A percentile compares a stretch with the other conserved stretches of the same genome.
These are phyloP conservation scores for Wickerhamiella nectarea DNA, from an alignment of 805 yeast species.

Conservation along the genomic window DNA sequence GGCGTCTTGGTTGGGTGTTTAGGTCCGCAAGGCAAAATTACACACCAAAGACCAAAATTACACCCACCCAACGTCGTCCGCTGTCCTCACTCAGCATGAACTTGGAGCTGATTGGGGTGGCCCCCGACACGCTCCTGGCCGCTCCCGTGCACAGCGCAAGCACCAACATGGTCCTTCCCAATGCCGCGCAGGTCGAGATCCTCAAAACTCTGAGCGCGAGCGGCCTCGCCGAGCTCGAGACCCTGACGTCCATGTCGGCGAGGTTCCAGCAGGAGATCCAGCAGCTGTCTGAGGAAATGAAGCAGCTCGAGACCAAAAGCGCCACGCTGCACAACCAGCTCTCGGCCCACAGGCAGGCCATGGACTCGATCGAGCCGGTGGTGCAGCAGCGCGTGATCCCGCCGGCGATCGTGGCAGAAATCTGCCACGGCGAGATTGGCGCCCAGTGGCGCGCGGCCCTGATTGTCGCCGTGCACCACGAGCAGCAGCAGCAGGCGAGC, in stretches of 20 bases:
- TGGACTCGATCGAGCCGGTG: constrained; percentile 52
- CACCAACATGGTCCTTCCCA: not conserved
- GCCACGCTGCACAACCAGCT: constrained; percentile 35
- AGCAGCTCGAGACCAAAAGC: constrained; percentile 42
- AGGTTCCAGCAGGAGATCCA: constrained; percentile 45
- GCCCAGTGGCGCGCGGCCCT: constrained; percentile 40
- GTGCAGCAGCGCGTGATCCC: constrained; percentile 65
- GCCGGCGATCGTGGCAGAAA: constrained; percentile 48
- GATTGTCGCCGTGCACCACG: constrained; percentile 16
- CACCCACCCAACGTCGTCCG: not conserved
- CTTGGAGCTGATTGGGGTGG: constrained; percentile 7
- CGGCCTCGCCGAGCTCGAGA: constrained; percentile 3
- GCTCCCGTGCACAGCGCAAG: not conserved
- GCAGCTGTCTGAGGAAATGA: constrained; percentile 46
- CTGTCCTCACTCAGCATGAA: constrained; percentile 8
- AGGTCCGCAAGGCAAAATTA: too few species aligned
- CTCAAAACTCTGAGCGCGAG: not conserved
- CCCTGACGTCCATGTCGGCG: not conserved
- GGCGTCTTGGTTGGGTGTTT: too few species aligned
- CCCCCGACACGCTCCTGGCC: not conserved
- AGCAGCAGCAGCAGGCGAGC: constrained; percentile 22
- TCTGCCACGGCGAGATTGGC: constrained; percentile 44
- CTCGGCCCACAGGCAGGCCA: constrained; percentile 34
- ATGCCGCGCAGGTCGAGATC: not conserved
- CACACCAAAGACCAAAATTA: not conserved